Evolutionary conservation across 805 yeast species (phyloP).

Genomic region (Candida nitratophila): DNA sequence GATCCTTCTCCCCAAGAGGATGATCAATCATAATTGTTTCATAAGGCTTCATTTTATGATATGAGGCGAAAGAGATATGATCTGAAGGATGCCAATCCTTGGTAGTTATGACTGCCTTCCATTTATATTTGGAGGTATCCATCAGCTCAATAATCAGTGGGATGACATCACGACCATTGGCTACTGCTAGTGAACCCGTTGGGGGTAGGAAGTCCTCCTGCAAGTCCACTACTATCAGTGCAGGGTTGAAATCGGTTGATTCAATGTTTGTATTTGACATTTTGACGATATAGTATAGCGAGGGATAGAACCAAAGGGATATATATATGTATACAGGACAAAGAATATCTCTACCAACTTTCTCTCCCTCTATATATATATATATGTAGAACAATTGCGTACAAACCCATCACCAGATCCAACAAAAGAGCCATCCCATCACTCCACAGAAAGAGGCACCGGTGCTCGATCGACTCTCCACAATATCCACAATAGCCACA

Average conservation of each 20-base stretch:
- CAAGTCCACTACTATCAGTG: constrained; percentile 70
- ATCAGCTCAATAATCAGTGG: constrained; percentile 43
- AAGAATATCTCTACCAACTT: no score
- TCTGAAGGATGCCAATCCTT: constrained; percentile 84
- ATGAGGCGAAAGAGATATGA: constrained; percentile 79
- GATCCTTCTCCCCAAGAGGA: constrained; percentile 34
- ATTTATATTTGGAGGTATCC: constrained; percentile 32
- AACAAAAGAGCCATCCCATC: no score
- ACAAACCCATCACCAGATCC: no score
- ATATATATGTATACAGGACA: no score
- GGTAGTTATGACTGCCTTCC: constrained; percentile 65
- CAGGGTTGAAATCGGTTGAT: constrained; percentile 28
- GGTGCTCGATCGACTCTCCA: no score
- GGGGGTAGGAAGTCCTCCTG: constrained; percentile 86
- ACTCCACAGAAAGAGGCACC: no score
- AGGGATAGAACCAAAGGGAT: no score
- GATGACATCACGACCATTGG: constrained; percentile 53
- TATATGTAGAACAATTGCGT: no score
- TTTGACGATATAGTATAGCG: not conserved
- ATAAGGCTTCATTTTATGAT: constrained; percentile 48
- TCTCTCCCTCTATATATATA: no score
- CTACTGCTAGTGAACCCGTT: constrained; percentile 68
- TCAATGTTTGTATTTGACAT: no score
- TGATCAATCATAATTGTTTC: constrained; percentile 39
- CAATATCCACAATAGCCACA: no score